These are phyloP conservation scores for Carnegiea gigantea DNA, from an alignment of 179 eudicot genomes.

Conservation along the genomic window DNA sequence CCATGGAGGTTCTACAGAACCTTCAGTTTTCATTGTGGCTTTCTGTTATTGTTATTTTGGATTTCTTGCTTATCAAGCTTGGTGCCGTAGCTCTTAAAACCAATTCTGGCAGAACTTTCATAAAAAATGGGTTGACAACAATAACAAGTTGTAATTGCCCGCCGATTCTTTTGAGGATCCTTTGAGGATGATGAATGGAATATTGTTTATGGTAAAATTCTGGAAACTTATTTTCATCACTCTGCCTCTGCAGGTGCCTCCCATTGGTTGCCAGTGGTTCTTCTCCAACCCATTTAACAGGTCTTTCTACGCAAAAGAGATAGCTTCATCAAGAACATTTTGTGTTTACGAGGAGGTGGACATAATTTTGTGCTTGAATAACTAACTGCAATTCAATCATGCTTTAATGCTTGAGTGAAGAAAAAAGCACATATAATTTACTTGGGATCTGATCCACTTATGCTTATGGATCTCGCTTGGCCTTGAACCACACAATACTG, in stretches of 20 bases:
- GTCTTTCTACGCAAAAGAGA: slow-evolving; percentile 56
- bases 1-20: neutral
- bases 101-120: neutral
- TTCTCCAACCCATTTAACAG: slow-evolving; percentile 38
- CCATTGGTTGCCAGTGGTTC: slow-evolving; percentile 90
- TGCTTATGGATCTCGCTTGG: too few relatives aligned
- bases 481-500: too few relatives aligned
- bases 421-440: too few relatives aligned
- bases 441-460: too few relatives aligned
- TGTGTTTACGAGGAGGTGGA: slow-evolving; percentile 88
- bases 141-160: neutral
- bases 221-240: slow-evolving; percentile 14
- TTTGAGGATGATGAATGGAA: neutral
- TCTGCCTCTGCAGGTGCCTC: slow-evolving; percentile 60
- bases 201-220: neutral
- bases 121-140: neutral
- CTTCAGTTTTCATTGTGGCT: neutral
- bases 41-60: neutral
- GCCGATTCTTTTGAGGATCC: neutral
- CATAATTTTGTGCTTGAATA: neutral
- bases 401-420: slow-evolving; percentile 1
- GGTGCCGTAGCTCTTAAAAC: neutral
- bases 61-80: too few relatives aligned
- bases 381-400: neutral
- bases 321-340: slow-evolving; percentile 88